Conservation (phyloP, 1,284 basidiomycete genomes). For the Mrakiaceae sp. region DNA sequence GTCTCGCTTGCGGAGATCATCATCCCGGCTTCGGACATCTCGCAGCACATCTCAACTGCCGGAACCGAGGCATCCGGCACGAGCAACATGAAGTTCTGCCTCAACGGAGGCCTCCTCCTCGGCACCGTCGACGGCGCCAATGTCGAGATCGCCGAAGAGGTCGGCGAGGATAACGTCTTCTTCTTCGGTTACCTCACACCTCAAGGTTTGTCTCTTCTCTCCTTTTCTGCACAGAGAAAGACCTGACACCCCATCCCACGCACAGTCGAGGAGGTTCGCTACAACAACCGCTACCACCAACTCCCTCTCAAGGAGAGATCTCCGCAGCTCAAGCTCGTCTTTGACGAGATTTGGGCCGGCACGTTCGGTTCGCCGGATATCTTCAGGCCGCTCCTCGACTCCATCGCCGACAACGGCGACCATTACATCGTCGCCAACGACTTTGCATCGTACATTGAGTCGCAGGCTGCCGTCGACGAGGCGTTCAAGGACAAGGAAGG, state of each 20-base stretch:
- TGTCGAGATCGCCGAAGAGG: constrained; percentile 83
- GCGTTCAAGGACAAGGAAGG: constrained; percentile 65
- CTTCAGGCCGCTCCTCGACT: constrained; percentile 56
- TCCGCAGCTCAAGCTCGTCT: constrained; percentile 58
- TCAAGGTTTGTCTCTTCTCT: not conserved
- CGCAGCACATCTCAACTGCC: constrained; percentile 85
- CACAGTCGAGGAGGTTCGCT: constrained; percentile 35
- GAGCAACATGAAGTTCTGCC: constrained; percentile 42
- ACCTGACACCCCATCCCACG: not conserved
- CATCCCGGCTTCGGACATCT: constrained; percentile 82
- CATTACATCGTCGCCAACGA: constrained; percentile 74
- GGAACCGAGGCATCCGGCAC: constrained; percentile 59
- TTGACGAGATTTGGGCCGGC: constrained; percentile 47
- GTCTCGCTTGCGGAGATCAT: constrained; percentile 78
- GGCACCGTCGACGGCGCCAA: constrained; percentile 67
- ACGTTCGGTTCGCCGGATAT: constrained; percentile 29
- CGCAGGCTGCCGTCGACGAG: constrained; percentile 71
- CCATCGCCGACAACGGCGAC: constrained; percentile 47
- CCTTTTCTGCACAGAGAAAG: not conserved
- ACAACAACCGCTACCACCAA: constrained; percentile 70
- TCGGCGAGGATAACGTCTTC: constrained; percentile 50
- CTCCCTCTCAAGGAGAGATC: constrained; percentile 67
- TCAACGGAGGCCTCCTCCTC: constrained; percentile 71
- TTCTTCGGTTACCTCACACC: constrained; percentile 35
- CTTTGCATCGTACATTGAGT: constrained; percentile 77